A percentile compares a stretch with the other conserved stretches of the same genome.
These are phyloP conservation scores for Alternaria viburni DNA, from an alignment of 2,329 filamentous ascomycete species.

Conservation along the genomic window DNA sequence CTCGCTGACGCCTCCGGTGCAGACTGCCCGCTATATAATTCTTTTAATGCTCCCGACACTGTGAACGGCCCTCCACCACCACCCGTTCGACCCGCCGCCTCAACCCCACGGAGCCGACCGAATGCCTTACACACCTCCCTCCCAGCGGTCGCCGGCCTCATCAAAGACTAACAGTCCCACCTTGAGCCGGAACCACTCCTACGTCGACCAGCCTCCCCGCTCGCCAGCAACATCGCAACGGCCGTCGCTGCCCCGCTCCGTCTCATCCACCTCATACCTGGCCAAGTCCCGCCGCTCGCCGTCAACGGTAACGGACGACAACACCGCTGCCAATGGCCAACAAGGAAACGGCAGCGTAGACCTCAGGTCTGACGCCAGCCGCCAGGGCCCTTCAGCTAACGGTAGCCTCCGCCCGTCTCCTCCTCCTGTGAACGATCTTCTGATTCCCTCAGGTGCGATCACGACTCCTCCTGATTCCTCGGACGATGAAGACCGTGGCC, in stretches of 20 bases:
- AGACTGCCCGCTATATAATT: conserved; percentile 28
- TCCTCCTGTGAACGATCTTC: conserved; percentile 75
- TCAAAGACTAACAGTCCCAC: conserved; percentile 61
- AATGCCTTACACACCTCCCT: conserved; percentile 90
- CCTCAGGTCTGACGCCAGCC: conserved; percentile 25
- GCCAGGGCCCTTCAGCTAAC: conserved; percentile 45
- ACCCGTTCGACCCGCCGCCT: conserved; percentile 42
- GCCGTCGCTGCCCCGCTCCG: conserved; percentile 60
- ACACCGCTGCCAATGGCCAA: conserved; percentile 39
- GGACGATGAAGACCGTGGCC: conserved; percentile 78
- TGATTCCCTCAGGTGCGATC: conserved; percentile 82
- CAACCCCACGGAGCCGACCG: conserved; percentile 50
- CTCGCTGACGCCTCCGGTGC: conserved; percentile 13
- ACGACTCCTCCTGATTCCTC: conserved; percentile 93
- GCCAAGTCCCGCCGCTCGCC: conserved; percentile 67
- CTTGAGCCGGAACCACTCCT: conserved; percentile 59
- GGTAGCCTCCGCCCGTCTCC: conserved; percentile 81
- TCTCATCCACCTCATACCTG: conserved; percentile 66
- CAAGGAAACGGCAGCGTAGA: conserved; percentile 29
- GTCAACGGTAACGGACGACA: conserved; percentile 50
- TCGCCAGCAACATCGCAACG: conserved; percentile 46
- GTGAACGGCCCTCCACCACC: conserved; percentile 35
- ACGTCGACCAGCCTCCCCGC: conserved; percentile 49
- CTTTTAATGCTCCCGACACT: conserved; percentile 53
- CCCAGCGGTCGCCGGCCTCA: conserved; percentile 66